A percentile compares a stretch with the other conserved stretches of the same genome.
Evolutionary conservation across 1,284 basidiomycete species (phyloP).

Genomic region (Trichosporon sp.): DNA sequence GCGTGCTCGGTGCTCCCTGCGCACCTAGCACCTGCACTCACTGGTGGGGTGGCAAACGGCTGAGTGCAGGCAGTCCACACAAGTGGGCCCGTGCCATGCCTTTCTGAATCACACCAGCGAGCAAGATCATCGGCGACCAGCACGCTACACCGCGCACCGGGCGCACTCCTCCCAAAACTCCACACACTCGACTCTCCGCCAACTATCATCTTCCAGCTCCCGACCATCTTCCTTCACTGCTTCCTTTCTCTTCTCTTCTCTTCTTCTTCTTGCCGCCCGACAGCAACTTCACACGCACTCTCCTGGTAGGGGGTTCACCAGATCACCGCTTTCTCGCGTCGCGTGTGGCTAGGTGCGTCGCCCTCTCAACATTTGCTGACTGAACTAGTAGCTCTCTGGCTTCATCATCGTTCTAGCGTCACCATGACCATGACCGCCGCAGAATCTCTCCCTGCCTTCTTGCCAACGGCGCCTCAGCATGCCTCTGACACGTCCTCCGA

Average conservation of each 20-base stretch:
- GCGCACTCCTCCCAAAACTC: not conserved
- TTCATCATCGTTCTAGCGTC: not conserved
- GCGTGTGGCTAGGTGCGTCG: not conserved
- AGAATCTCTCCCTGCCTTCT: not conserved
- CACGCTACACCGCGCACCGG: no score
- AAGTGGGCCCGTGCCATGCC: not conserved
- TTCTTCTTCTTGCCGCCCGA: not conserved
- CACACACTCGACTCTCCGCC: not conserved
- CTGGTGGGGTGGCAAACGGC: not conserved
- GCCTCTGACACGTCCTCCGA: not conserved
- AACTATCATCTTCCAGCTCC: not conserved
- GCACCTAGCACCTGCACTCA: not conserved
- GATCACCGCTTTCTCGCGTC: not conserved
- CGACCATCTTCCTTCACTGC: not conserved
- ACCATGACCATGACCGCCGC: not conserved
- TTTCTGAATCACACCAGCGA: not conserved
- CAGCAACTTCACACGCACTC: not conserved
- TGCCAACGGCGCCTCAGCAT: conserved; percentile 6
- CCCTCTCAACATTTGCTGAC: not conserved
- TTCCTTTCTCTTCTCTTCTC: not conserved
- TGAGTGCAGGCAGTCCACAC: not conserved
- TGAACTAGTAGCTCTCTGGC: not conserved
- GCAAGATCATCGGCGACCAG: not conserved
- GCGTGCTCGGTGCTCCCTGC: not conserved
- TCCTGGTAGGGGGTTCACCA: not conserved